These are phyloP conservation scores for Trichothecium roseum DNA, from an alignment of 2,329 filamentous ascomycete species.

Conservation along the genomic window DNA sequence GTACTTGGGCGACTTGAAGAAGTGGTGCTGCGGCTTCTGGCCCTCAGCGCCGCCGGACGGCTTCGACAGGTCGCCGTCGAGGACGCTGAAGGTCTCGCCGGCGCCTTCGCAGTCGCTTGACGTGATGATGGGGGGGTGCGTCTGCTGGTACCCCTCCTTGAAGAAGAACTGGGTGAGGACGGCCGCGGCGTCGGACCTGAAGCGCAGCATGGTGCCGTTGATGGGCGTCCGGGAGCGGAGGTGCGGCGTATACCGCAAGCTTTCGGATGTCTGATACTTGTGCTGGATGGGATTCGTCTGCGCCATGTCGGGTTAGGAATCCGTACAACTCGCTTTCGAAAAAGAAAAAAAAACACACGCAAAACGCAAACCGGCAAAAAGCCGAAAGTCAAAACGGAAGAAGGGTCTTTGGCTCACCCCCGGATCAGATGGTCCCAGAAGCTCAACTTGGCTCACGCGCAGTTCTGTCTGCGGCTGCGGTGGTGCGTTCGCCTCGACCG, in stretches of 20 bases:
- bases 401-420: too few relatives aligned
- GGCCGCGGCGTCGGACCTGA: constrained; percentile 72
- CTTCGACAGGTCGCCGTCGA: constrained; percentile 22
- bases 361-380: neutral
- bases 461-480: constrained; percentile 45
- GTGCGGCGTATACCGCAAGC: constrained; percentile 79
- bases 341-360: neutral
- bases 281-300: constrained; percentile 91
- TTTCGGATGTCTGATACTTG: constrained; percentile 88
- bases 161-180: constrained; percentile 68
- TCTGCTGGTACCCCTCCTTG: constrained; percentile 62
- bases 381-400: neutral
- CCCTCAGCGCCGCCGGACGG: too few relatives aligned
- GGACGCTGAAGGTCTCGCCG: constrained; percentile 79
- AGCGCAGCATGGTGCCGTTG: constrained; percentile 68
- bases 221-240: constrained; percentile 72
- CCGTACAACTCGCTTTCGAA: too few relatives aligned
- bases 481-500: too few relatives aligned
- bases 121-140: constrained; percentile 87
- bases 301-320: neutral
- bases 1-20: constrained; percentile 85
- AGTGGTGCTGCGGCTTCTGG: constrained; percentile 26
- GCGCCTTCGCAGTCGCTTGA: constrained; percentile 96
- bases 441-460: constrained; percentile 55
- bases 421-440: constrained; percentile 71